Conservation (phyloP, 331 rosid species). For the Stylosanthes scabra region DNA sequence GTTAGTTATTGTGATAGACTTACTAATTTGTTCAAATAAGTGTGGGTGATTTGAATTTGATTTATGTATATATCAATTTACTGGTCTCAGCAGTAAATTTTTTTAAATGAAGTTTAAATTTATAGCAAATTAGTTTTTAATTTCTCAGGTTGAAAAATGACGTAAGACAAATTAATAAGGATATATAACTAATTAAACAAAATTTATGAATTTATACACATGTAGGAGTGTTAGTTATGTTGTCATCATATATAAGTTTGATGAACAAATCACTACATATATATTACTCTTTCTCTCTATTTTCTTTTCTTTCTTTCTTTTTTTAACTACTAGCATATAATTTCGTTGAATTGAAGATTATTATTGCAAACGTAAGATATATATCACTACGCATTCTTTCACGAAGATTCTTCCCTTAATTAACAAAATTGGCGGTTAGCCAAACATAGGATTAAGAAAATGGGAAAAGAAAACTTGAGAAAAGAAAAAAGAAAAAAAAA, state of each 20-base stretch:
- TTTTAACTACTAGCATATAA: not conserved
- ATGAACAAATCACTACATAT: not conserved
- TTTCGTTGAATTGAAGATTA: constrained; percentile 19
- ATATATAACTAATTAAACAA: not conserved
- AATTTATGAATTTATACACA: not conserved
- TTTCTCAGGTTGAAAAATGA: too few relatives aligned
- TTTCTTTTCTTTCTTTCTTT: not conserved
- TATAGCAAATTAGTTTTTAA: too few relatives aligned
- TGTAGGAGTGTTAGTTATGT: not conserved
- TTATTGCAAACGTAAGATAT: not conserved
- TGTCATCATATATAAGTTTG: constrained; percentile 11
- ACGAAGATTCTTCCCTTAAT: constrained; percentile 25
- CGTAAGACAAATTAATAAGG: not conserved
- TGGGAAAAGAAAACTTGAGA: constrained; percentile 1
- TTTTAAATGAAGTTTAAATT: too few relatives aligned
- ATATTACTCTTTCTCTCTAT: not conserved
- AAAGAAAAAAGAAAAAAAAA: constrained; percentile 3
- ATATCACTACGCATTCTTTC: not conserved
- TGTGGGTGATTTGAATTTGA: too few relatives aligned
- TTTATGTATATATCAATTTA: too few relatives aligned
- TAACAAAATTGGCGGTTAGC: constrained; percentile 31
- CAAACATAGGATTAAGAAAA: constrained; percentile 21
- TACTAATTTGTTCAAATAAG: too few relatives aligned
- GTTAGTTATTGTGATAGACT: too few relatives aligned
- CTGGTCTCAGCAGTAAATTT: too few relatives aligned